These are phyloP conservation scores for Delitschia confertaspora DNA, from an alignment of 495 filamentous ascomycete genomes.

Conservation along the genomic window DNA sequence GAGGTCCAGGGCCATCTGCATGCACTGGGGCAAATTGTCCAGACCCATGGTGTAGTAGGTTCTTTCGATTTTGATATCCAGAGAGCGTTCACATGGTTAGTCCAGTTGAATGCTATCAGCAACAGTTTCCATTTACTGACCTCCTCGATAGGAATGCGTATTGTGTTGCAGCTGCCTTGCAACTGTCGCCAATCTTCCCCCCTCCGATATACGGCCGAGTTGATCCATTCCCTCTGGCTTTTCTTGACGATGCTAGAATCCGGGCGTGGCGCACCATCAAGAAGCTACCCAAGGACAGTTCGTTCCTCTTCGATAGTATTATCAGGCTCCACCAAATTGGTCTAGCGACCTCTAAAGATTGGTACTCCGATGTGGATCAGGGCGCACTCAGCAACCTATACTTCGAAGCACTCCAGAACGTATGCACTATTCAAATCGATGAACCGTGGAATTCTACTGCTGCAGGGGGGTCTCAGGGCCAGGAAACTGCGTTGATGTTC, in stretches of 20 bases:
- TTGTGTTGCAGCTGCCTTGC: constrained; percentile 8
- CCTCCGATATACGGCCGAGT: constrained; percentile 1
- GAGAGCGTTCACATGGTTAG: constrained; percentile 17
- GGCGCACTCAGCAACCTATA: constrained; percentile 18
- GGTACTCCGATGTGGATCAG: constrained; percentile 11
- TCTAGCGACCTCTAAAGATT: constrained; percentile 13
- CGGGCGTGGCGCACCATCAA: constrained; percentile 24
- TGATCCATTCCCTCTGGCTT: constrained; percentile 11
- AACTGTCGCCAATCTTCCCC: constrained; percentile 13
- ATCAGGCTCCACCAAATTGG: constrained; percentile 16
- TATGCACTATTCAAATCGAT: constrained; percentile 4
- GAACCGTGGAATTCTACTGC: constrained; percentile 14
- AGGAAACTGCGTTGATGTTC: constrained; percentile 13
- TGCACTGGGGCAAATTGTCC: constrained; percentile 15
- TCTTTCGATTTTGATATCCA: constrained; percentile 21
- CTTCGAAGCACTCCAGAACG: constrained; percentile 17
- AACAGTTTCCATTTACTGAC: constrained; percentile 7
- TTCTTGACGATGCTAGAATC: constrained; percentile 20
- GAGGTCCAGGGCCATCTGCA: constrained; percentile 19
- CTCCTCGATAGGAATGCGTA: constrained; percentile 7
- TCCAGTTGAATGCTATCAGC: neutral
- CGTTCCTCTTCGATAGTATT: constrained; percentile 20
- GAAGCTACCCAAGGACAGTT: constrained; percentile 18
- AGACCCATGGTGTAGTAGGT: constrained; percentile 11
- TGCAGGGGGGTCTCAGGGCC: neutral